phyloP scores from a whole-genome alignment of 164 flowering plant genomes.

The Tinospora cordifolia region DNA sequence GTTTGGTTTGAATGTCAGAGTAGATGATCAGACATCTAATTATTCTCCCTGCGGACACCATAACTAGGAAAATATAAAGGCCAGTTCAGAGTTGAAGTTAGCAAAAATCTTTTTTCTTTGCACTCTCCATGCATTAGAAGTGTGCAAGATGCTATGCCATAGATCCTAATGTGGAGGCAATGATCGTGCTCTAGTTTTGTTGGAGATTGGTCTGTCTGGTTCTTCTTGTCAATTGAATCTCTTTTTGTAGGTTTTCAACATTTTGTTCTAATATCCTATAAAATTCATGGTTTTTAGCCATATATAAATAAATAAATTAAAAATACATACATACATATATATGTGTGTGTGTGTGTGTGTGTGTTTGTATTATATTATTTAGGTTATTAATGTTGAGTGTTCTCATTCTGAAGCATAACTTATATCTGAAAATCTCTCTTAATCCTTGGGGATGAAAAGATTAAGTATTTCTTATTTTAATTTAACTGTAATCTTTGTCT shows the following conservation, averaged over 20 bases:
- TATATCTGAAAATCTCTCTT: neutral
- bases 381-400: neutral
- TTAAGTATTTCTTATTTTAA: neutral
- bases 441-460: neutral
- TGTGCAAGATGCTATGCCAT: neutral
- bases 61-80: neutral
- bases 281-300: too few species aligned
- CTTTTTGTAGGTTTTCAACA: neutral
- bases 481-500: neutral
- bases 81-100: neutral
- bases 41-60: neutral
- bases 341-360: too few species aligned
- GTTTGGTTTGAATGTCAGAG: neutral
- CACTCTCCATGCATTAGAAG: neutral
- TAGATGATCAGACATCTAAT: neutral
- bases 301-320: too few species aligned
- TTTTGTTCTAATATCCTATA: too few species aligned
- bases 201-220: neutral
- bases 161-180: neutral
- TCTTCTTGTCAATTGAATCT: neutral
- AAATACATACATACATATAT: too few species aligned
- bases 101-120: neutral
- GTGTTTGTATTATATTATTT: neutral
- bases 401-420: neutral
- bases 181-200: neutral